phyloP scores from a whole-genome alignment of 2,329 filamentous ascomycete species.

The Nothophaeocryptopus gaeumannii region DNA sequence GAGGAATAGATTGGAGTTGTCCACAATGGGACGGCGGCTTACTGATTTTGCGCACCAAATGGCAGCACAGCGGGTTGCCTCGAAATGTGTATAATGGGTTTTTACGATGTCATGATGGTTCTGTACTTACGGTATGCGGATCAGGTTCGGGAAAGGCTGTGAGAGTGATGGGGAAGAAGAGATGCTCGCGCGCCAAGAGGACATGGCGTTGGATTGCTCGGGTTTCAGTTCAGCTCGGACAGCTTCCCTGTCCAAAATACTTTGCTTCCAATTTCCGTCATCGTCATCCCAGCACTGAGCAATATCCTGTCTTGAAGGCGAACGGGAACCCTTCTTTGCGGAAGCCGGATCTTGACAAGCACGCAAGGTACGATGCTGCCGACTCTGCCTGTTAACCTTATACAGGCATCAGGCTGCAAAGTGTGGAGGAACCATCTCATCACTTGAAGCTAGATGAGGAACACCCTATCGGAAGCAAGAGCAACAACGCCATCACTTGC shows the following conservation, averaged over 20 bases:
- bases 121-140: slow-evolving; percentile 5
- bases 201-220: background rate
- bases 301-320: too few species aligned
- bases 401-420: too few species aligned
- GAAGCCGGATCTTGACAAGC: too few species aligned
- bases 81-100: background rate
- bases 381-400: too few species aligned
- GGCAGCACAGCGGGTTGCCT: too few species aligned
- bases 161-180: background rate
- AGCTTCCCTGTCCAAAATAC: background rate
- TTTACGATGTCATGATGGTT: slow-evolving; percentile 1
- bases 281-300: background rate
- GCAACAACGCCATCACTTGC: too few species aligned
- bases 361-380: too few species aligned
- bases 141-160: slow-evolving; percentile 1
- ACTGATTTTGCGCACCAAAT: too few species aligned
- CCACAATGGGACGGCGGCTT: background rate
- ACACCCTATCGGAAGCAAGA: too few species aligned
- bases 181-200: slow-evolving; percentile 1
- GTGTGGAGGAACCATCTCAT: too few species aligned
- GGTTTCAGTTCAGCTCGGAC: slow-evolving; percentile 2
- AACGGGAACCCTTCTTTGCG: too few species aligned
- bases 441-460: too few species aligned
- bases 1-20: slow-evolving; percentile 20
- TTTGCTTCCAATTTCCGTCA: background rate